Conservation (phyloP, 768 basidiomycete species). For the Russula olivacea region DNA sequence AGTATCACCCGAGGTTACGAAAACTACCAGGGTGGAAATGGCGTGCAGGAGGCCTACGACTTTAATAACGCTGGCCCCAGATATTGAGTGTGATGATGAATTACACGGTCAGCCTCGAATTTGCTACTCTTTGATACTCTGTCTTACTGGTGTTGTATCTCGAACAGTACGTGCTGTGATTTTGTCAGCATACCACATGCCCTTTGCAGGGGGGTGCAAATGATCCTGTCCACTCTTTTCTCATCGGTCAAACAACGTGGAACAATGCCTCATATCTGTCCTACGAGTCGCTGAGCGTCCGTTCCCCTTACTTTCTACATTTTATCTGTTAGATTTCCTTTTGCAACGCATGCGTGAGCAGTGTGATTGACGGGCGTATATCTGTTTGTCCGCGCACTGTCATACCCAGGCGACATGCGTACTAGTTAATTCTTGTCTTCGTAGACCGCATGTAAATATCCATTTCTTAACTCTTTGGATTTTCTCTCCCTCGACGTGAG, state of each 20-base stretch:
- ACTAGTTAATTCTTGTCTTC: conserved; percentile 3
- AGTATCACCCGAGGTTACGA: conserved; percentile 50
- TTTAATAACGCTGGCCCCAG: conserved; percentile 21
- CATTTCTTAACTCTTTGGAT: not conserved
- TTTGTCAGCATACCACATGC: conserved; percentile 2
- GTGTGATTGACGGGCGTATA: not conserved
- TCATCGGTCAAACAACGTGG: conserved; percentile 6
- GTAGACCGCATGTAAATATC: conserved; percentile 10
- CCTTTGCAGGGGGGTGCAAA: conserved; percentile 11
- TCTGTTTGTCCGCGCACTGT: not conserved
- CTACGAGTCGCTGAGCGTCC: conserved; percentile 20
- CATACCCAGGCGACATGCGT: conserved; percentile 14
- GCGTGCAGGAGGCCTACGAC: conserved; percentile 27
- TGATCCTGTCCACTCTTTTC: conserved; percentile 12
- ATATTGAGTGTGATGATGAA: conserved; percentile 17
- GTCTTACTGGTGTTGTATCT: conserved; percentile 3
- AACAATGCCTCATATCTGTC: not conserved
- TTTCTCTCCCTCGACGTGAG: not conserved
- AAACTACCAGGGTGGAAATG: conserved; percentile 42
- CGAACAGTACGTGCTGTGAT: not conserved
- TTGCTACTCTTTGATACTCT: not conserved
- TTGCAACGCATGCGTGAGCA: conserved; percentile 13
- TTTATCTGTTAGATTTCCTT: not conserved
- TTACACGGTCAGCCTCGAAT: conserved; percentile 4
- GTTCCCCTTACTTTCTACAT: not conserved